Conservation (phyloP, 2,329 filamentous ascomycete genomes). For the Alternaria arborescens region DNA sequence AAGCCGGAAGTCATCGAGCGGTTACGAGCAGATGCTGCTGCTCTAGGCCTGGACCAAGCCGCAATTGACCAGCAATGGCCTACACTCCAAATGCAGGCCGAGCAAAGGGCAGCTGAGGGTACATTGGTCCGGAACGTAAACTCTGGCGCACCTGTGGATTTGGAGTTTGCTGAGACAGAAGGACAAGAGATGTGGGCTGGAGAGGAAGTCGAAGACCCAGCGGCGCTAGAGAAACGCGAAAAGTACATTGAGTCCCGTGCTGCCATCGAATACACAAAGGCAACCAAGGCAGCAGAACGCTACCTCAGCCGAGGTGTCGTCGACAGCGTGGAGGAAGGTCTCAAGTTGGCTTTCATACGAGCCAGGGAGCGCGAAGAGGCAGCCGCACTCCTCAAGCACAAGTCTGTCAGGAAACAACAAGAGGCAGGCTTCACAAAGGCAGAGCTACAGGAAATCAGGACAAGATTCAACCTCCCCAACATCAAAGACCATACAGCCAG, state of each 20-base stretch:
- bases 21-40: slow-evolving; percentile 70
- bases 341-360: slow-evolving; percentile 37
- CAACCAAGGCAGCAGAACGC: slow-evolving; percentile 23
- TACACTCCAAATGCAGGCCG: slow-evolving; percentile 25
- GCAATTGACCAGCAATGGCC: slow-evolving; percentile 47
- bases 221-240: slow-evolving; percentile 10
- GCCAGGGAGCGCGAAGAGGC: slow-evolving; percentile 26
- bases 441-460: slow-evolving; percentile 22
- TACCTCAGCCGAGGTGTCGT: slow-evolving; percentile 30
- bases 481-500: slow-evolving; percentile 14
- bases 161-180: slow-evolving; percentile 16
- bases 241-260: slow-evolving; percentile 10
- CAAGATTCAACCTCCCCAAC: slow-evolving; percentile 21
- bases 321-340: slow-evolving; percentile 35
- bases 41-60: slow-evolving; percentile 68
- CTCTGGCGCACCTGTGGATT: background rate
- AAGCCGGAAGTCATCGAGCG: slow-evolving; percentile 71
- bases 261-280: slow-evolving; percentile 25
- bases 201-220: slow-evolving; percentile 14
- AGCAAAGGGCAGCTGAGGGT: slow-evolving; percentile 24
- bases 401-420: slow-evolving; percentile 19
- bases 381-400: slow-evolving; percentile 10
- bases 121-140: slow-evolving; percentile 10
- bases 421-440: slow-evolving; percentile 22
- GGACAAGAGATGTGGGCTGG: slow-evolving; percentile 22